Evolutionary conservation across 352 stramenopile species (phyloP).

Genomic region (Phytopythium oedochilum): DNA sequence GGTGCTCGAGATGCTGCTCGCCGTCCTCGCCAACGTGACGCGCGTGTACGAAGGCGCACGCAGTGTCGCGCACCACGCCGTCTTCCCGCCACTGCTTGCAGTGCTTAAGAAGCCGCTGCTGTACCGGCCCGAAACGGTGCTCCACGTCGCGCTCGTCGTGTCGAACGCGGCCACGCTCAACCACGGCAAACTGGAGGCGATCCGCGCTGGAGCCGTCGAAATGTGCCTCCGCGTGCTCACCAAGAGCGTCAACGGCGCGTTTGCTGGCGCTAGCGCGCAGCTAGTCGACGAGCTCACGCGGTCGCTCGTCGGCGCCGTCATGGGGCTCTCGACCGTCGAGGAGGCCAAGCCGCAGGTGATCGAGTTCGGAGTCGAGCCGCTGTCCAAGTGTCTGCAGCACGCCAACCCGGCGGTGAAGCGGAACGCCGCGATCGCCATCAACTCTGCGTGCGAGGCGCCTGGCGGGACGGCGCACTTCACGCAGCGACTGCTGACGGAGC

Average conservation of each 20-base stretch:
- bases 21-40: slow-evolving; percentile 51
- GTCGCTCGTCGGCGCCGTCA: slow-evolving; percentile 46
- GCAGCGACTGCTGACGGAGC: slow-evolving; percentile 29
- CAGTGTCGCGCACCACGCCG: slow-evolving; percentile 27
- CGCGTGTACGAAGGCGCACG: slow-evolving; percentile 48
- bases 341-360: slow-evolving; percentile 63
- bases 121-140: slow-evolving; percentile 35
- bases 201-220: slow-evolving; percentile 44
- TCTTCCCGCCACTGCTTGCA: slow-evolving; percentile 42
- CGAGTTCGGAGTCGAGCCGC: slow-evolving; percentile 63
- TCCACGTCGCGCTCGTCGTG: slow-evolving; percentile 37
- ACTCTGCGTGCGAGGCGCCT: slow-evolving; percentile 58
- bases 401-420: slow-evolving; percentile 21
- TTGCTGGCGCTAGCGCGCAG: slow-evolving; percentile 20
- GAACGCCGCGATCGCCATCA: slow-evolving; percentile 59
- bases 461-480: slow-evolving; percentile 37
- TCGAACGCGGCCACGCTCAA: slow-evolving; percentile 48
- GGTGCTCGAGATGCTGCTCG: slow-evolving; percentile 30
- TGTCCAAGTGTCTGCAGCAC: slow-evolving; percentile 55
- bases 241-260: slow-evolving; percentile 39
- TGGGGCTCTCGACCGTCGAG: slow-evolving; percentile 65
- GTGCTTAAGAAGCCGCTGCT: slow-evolving; percentile 52
- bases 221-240: slow-evolving; percentile 43
- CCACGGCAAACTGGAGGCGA: slow-evolving; percentile 47
- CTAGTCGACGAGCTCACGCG: slow-evolving; percentile 45